Percentiles rank a stretch among this genome's conserved stretches.
These are phyloP conservation scores for Biancaea sappan DNA, from an alignment of 306 rosid species.

Conservation along the genomic window DNA sequence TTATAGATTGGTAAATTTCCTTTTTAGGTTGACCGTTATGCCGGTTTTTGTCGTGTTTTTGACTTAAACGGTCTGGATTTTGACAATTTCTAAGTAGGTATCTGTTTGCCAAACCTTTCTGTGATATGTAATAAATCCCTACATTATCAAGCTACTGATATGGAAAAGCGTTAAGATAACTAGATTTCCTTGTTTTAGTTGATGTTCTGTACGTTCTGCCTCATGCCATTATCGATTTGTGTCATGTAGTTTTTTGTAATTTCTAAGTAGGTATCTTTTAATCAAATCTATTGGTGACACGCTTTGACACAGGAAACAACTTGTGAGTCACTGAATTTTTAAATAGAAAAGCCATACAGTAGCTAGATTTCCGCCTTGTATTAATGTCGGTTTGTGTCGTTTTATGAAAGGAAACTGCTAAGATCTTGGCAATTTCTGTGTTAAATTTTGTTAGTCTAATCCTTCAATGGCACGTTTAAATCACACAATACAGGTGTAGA, in stretches of 20 bases:
- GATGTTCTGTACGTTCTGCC: not conserved
- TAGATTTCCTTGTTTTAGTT: not conserved
- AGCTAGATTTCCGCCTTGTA: not conserved
- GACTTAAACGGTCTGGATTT: conserved; percentile 20
- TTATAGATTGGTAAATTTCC: conserved; percentile 1
- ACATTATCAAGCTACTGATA: not conserved
- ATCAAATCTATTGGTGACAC: not conserved
- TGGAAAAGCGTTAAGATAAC: not conserved
- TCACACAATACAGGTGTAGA: not conserved
- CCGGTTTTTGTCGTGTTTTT: conserved; percentile 10
- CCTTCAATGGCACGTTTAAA: not conserved
- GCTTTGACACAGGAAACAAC: not conserved
- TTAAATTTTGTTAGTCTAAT: not conserved
- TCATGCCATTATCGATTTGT: not conserved
- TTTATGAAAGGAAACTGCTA: not conserved
- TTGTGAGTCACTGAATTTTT: not conserved
- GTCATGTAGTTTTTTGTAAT: not conserved
- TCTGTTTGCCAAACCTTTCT: not conserved
- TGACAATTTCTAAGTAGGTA: not conserved
- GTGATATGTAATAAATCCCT: not conserved
- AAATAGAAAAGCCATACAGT: not conserved
- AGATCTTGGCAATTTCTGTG: not conserved
- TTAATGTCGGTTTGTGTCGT: not conserved
- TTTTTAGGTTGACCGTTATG: not conserved
- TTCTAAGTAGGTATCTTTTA: not conserved